Base-by-base conservation (phyloP, 257 asterid genomes). In the Ballota nigra region DNA sequence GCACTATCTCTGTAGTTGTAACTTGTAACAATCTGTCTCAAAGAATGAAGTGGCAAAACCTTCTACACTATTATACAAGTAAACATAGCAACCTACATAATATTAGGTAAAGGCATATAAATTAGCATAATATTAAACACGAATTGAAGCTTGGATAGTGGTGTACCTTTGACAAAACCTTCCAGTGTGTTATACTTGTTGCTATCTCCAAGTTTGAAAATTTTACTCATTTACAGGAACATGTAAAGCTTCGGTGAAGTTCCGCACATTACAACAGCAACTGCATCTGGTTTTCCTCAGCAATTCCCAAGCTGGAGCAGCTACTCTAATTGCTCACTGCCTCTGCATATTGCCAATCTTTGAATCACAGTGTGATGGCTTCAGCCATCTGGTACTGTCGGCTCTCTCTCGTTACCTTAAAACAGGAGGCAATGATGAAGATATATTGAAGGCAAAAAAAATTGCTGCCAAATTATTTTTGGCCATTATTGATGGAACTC, bases 351-450 rank as follows among this genome's bases (percentile, higher is more conserved):
- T 90, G 81, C 96, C 92, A 36, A 69, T 83, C 62, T 79, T 85
- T 52, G 89, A 86, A 47, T 34, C 88, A 29, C 63, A 82, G 72
- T 45, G 81, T 72, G 93, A 88, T 13, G 98, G 98, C 64, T 81
- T 88, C 81, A 79, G 91, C 89, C 97, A 95, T 82, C 86, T 95
- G 84, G 77, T 95, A 66, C 76, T 87, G 77, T 86, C 97, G 7
- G 83, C 95, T 55, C 89, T 89, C 69, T 79, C 78, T 58, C 98
- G 86, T 64, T 86, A 79, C 73, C 74, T 82, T 75, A 87, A 76
- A 82, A 31, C 23, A 26, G 84, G 83, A 72, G 70, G 78, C 55
- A 72, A 76, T 65, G 78, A 40, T 62, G 83, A 85, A 77, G 95
- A 86, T 74, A 47, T 69, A 5, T 63, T 40, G 40, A 77, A 81